Percentiles rank a stretch among this genome's conserved stretches.
Conservation (phyloP, 1,284 basidiomycete species). For the Cutaneotrichosporon cutaneum region DNA sequence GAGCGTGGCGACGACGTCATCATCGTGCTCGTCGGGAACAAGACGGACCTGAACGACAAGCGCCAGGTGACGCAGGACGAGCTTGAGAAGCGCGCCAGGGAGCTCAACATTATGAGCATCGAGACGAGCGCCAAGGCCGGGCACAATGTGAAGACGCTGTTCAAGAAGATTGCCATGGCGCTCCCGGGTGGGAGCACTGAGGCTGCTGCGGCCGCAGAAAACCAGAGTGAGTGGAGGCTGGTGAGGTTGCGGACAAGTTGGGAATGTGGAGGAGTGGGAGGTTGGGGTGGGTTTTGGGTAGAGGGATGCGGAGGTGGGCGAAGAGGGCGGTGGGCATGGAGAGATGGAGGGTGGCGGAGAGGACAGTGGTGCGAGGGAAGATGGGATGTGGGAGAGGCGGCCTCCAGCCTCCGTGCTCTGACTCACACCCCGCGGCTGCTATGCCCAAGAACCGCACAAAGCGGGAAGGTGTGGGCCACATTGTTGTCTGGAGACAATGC, state of each 20-base stretch:
- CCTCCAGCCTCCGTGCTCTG: no score
- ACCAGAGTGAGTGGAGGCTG: constrained; percentile 50
- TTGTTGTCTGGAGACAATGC: no score
- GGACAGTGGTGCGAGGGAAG: no score
- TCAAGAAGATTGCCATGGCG: constrained; percentile 98
- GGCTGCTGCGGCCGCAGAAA: constrained; percentile 61
- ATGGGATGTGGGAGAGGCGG: no score
- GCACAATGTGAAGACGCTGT: constrained; percentile 97
- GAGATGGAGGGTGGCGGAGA: not conserved
- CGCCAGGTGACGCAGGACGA: constrained; percentile 96
- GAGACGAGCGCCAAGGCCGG: constrained; percentile 99
- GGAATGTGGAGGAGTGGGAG: not conserved
- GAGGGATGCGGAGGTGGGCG: not conserved
- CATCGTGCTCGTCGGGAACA: constrained; percentile 98
- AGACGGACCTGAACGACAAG: constrained; percentile 74
- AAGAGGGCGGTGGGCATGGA: not conserved
- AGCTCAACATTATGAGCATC: constrained; percentile 96
- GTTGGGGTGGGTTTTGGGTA: not conserved
- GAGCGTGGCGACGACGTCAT: constrained; percentile 98
- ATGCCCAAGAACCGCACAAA: no score
- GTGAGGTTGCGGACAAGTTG: not conserved
- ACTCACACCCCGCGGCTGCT: no score
- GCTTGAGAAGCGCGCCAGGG: constrained; percentile 87
- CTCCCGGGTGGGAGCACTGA: constrained; percentile 89
- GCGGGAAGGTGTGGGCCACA: no score